Base-by-base conservation (phyloP, 495 filamentous ascomycete species). In the Penicillium cataractarum region DNA sequence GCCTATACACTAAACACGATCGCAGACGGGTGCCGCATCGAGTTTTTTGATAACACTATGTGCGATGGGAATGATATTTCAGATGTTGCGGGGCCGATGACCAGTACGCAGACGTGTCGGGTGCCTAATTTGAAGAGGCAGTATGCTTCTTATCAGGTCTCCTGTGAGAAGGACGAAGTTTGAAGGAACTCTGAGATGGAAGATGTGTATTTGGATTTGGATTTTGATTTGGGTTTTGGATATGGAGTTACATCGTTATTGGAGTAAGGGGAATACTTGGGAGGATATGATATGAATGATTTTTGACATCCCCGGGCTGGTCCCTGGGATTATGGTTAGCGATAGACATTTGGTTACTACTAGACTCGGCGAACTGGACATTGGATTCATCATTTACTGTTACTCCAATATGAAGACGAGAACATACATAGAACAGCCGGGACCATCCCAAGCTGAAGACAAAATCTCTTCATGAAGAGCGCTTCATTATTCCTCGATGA, bases 1-100 rank as follows among this genome's bases (percentile, higher is more conserved):
- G 68, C 68, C 10, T 73, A 73, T 42, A 57, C 42, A 4, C 31
- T 73, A 27, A 64, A 71, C 58, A 21, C 51, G 2, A 22, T 73
- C 17, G 49, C 61, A 6, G 61, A 63, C 1, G 65, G 68, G 26
- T 73, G 70, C 31, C 63, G 58, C 26, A 63, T 73, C 48, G 61
- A 73, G 46, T 71, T 71, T 40, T 73, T 61, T 39, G 70, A 73
- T 27, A 73, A 73, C 55, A 73, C 70, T 17, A 73, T 73, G 70
- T 73, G 70, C 62, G 70, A 73, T 24, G 33, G 44, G 32, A 58
- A 32, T 40, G 67, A 69, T 22, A 48, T 61, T 12, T 63, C 63
- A 4, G 68, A 64, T 42, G 21, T 71, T 13, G 61, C 66, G 0
- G 62, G 61, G 8, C 61, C 66, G 10, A 46, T 58, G 22, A 63